A percentile compares a stretch with the other conserved stretches of the same genome.
Conservation (phyloP, 23 red algal genomes). For the Chondrus crispus region DNA sequence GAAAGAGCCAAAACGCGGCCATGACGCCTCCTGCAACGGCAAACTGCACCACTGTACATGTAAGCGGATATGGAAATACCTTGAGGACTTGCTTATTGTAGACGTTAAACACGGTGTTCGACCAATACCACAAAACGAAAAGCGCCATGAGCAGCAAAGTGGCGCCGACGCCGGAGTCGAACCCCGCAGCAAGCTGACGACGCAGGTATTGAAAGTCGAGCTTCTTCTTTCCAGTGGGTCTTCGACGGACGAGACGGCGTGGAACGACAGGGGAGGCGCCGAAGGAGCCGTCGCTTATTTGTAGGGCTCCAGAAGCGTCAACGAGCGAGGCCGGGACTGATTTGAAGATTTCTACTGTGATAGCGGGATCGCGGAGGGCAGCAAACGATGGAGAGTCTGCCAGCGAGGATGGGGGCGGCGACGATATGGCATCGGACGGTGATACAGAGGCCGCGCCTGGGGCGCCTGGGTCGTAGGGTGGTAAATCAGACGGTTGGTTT, state of each 20-base stretch:
- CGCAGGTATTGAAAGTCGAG: constrained; percentile 11
- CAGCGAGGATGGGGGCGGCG: neutral
- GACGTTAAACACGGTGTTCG: constrained; percentile 94
- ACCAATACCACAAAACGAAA: constrained; percentile 88
- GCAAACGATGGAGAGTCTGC: neutral
- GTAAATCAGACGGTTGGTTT: neutral
- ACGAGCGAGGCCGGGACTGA: constrained; percentile 26
- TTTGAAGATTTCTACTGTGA: constrained; percentile 28
- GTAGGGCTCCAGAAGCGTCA: constrained; percentile 44
- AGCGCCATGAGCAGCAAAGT: constrained; percentile 38
- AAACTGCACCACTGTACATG: constrained; percentile 91
- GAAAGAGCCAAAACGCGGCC: constrained; percentile 66
- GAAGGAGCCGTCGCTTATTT: constrained; percentile 42
- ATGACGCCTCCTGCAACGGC: constrained; percentile 67
- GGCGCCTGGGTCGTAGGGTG: neutral
- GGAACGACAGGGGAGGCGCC: constrained; percentile 4
- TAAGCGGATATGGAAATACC: constrained; percentile 70
- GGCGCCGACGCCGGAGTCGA: constrained; percentile 59
- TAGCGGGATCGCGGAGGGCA: neutral
- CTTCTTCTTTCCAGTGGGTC: neutral
- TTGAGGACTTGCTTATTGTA: constrained; percentile 93
- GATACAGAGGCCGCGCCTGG: neutral
- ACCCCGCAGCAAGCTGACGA: constrained; percentile 30
- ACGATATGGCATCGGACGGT: neutral
- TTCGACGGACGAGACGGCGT: constrained; percentile 26